Conservation (phyloP, 768 basidiomycete species). For the Cubamyces lactineus region DNA sequence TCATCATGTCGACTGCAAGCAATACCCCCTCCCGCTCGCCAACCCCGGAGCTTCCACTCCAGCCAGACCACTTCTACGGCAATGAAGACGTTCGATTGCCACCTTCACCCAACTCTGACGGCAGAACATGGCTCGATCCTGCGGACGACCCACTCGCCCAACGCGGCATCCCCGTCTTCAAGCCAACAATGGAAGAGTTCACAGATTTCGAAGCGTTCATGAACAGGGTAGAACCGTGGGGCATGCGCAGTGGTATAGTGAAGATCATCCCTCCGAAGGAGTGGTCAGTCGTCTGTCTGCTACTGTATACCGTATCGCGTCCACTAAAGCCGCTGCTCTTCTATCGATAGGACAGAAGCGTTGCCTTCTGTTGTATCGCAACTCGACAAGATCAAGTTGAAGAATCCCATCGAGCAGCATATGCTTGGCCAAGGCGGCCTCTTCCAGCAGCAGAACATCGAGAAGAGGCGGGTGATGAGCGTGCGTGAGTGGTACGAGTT, state of each 20-base stretch:
- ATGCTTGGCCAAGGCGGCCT: slow-evolving; percentile 87
- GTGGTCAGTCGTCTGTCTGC: slow-evolving; percentile 60
- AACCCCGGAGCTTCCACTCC: slow-evolving; percentile 45
- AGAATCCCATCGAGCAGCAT: slow-evolving; percentile 90
- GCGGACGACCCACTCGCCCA: slow-evolving; percentile 78
- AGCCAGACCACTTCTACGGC: slow-evolving; percentile 87
- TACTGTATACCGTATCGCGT: slow-evolving; percentile 18
- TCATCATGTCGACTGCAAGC: slow-evolving; percentile 31
- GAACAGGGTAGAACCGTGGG: slow-evolving; percentile 88
- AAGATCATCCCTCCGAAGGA: slow-evolving; percentile 95
- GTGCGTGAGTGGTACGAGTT: slow-evolving; percentile 88
- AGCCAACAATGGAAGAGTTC: slow-evolving; percentile 91
- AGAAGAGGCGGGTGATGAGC: slow-evolving; percentile 82
- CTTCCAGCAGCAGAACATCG: slow-evolving; percentile 89
- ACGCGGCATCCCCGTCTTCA: slow-evolving; percentile 96
- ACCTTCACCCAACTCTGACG: slow-evolving; percentile 66
- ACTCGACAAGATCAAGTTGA: slow-evolving; percentile 75
- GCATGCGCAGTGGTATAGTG: slow-evolving; percentile 86
- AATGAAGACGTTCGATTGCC: slow-evolving; percentile 47
- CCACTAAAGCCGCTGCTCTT: slow-evolving; percentile 25
- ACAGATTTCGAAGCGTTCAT: slow-evolving; percentile 91
- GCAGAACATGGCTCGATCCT: slow-evolving; percentile 72
- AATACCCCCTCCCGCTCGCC: slow-evolving; percentile 57
- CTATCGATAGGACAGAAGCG: slow-evolving; percentile 60
- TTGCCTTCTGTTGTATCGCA: slow-evolving; percentile 75